Percentiles rank a stretch among this genome's conserved stretches.
Conservation (phyloP, 768 basidiomycete species). For the Lentinula detonsa region DNA sequence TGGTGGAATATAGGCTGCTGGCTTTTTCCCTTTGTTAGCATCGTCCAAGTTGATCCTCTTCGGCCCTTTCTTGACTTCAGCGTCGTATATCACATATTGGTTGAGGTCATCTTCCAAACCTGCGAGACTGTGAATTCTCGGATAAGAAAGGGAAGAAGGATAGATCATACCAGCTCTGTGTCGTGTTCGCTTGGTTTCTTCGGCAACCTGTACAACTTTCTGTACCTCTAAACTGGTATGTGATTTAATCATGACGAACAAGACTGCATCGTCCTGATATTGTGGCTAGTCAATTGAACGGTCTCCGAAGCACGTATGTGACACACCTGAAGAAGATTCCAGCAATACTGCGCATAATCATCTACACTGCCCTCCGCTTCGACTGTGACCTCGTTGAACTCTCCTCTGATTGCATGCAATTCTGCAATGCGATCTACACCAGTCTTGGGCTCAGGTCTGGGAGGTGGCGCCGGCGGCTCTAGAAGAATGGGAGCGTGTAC, state of each 20-base stretch:
- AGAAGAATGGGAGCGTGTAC: neutral
- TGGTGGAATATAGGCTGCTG: constrained; percentile 55
- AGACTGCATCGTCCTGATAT: constrained; percentile 67
- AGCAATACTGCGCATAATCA: constrained; percentile 69
- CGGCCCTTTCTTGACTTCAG: constrained; percentile 45
- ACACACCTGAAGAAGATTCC: constrained; percentile 53
- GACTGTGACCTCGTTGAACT: constrained; percentile 71
- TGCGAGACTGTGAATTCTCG: constrained; percentile 12
- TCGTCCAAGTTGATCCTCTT: constrained; percentile 68
- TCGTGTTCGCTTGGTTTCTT: constrained; percentile 71
- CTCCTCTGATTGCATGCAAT: constrained; percentile 58
- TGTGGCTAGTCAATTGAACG: neutral
- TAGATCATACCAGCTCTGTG: constrained; percentile 58
- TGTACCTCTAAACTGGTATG: constrained; percentile 58
- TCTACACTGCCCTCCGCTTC: constrained; percentile 55
- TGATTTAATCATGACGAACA: constrained; percentile 72
- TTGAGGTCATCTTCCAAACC: constrained; percentile 52
- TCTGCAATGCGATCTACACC: constrained; percentile 69
- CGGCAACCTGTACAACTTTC: constrained; percentile 76
- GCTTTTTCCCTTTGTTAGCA: constrained; percentile 28
- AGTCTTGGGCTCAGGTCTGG: constrained; percentile 57
- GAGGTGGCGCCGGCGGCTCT: constrained; percentile 38
- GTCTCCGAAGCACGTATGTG: neutral
- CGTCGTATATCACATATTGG: constrained; percentile 75
- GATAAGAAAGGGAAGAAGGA: neutral